Conservation (phyloP, 2,329 filamentous ascomycete genomes). For the Exutisphaerella laricina region DNA sequence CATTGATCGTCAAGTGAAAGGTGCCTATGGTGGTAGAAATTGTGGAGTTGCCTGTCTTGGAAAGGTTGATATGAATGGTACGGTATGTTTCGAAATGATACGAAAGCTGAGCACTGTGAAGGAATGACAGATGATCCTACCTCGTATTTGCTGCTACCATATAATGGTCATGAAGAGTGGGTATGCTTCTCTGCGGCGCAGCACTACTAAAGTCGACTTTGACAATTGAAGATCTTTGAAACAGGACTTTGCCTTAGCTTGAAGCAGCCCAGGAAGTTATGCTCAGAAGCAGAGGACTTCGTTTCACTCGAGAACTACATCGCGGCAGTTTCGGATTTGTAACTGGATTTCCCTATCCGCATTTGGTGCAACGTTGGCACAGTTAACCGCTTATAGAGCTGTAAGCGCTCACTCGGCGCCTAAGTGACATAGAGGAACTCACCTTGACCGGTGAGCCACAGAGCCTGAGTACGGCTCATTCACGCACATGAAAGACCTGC, state of each 20-base stretch:
- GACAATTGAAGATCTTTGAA: slow-evolving; percentile 1
- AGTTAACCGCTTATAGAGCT: no score
- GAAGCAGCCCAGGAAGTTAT: neutral
- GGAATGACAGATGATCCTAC: slow-evolving; percentile 1
- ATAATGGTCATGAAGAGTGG: neutral
- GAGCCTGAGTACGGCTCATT: no score
- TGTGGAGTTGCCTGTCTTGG: no score
- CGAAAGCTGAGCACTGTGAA: neutral
- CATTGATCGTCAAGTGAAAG: slow-evolving; percentile 22
- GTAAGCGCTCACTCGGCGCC: no score
- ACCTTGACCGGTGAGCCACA: no score
- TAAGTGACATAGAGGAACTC: no score
- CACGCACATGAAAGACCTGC: no score
- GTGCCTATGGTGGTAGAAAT: slow-evolving; percentile 24
- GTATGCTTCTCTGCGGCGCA: slow-evolving; percentile 9
- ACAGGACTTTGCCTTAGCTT: neutral
- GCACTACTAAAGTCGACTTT: neutral
- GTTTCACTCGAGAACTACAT: neutral
- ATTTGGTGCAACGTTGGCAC: no score
- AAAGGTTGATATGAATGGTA: no score
- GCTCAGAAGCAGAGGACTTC: no score
- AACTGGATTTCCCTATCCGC: slow-evolving; percentile 1
- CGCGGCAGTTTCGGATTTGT: neutral
- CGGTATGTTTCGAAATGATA: neutral
- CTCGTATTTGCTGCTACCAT: slow-evolving; percentile 1